Percentiles rank a stretch among this genome's conserved stretches.
These are phyloP conservation scores for Ceratocystis smalleyi DNA, from an alignment of 2,329 filamentous ascomycete species.

Conservation along the genomic window DNA sequence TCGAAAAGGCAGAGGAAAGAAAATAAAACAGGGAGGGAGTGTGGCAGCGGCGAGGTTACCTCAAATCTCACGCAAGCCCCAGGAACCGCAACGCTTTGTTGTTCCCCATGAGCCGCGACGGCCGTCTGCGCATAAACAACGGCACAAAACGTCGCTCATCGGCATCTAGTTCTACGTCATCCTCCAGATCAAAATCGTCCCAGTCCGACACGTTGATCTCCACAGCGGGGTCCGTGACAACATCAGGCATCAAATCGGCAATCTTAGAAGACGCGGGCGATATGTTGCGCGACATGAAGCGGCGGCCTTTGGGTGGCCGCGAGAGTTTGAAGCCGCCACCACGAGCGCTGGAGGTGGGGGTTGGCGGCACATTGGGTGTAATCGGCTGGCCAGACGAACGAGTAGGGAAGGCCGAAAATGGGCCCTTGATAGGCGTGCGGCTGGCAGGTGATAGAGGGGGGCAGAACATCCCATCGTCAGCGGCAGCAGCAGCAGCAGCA, in stretches of 20 bases:
- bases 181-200: slow-evolving; percentile 11
- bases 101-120: slow-evolving; percentile 28
- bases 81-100: slow-evolving; percentile 40
- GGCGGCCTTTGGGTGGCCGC: slow-evolving; percentile 13
- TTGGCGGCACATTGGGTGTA: neutral
- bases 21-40: neutral
- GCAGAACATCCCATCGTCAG: slow-evolving; percentile 3
- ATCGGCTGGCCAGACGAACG: slow-evolving; percentile 11
- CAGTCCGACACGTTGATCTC: slow-evolving; percentile 15
- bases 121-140: slow-evolving; percentile 28
- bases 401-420: slow-evolving; percentile 23
- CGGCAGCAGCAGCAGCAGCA: neutral
- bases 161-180: slow-evolving; percentile 23
- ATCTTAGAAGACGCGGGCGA: slow-evolving; percentile 8
- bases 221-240: neutral
- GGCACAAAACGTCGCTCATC: slow-evolving; percentile 40
- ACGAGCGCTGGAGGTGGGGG: slow-evolving; percentile 7
- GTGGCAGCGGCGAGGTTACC: neutral
- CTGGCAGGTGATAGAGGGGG: slow-evolving; percentile 17
- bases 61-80: slow-evolving; percentile 28
- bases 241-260: neutral
- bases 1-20: neutral
- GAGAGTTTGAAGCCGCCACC: slow-evolving; percentile 13
- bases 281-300: slow-evolving; percentile 10
- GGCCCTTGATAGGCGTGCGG: slow-evolving; percentile 22